Conservation (phyloP, 169 alveolate genomes). For the Babesia gibsoni region DNA sequence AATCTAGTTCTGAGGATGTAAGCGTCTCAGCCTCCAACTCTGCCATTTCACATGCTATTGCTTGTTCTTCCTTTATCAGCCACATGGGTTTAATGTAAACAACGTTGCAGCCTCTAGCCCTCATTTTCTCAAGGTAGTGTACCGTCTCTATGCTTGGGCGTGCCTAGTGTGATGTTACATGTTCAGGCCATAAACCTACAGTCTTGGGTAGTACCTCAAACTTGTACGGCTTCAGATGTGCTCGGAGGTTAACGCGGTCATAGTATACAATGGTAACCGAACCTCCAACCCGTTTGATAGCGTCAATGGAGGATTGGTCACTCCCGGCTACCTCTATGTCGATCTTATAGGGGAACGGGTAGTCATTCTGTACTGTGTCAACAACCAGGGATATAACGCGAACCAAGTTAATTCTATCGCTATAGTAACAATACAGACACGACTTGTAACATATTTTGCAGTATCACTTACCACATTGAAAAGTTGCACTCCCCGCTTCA, state of each 20-base stretch:
- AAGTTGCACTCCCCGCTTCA: slow-evolving; percentile 78
- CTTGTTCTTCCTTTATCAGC: slow-evolving; percentile 80
- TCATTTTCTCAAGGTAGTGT: slow-evolving; percentile 81
- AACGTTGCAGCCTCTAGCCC: slow-evolving; percentile 80
- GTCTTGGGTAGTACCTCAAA: slow-evolving; percentile 81
- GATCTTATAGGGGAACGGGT: slow-evolving; percentile 88
- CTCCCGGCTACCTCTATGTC: slow-evolving; percentile 84
- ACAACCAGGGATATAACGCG: no score
- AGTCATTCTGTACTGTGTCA: slow-evolving; percentile 69
- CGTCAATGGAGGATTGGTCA: slow-evolving; percentile 86
- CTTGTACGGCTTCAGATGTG: slow-evolving; percentile 83
- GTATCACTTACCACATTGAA: slow-evolving; percentile 74
- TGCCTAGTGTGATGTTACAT: slow-evolving; percentile 43
- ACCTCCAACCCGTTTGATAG: slow-evolving; percentile 83
- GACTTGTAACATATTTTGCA: background rate
- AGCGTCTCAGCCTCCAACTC: slow-evolving; percentile 75
- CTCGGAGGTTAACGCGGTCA: slow-evolving; percentile 77
- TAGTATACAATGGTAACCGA: slow-evolving; percentile 80
- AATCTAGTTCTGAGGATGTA: slow-evolving; percentile 20
- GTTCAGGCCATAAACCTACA: slow-evolving; percentile 22
- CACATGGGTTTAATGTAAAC: slow-evolving; percentile 86
- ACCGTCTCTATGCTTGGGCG: slow-evolving; percentile 78
- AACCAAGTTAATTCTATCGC: background rate
- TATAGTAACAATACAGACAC: background rate
- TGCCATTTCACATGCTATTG: slow-evolving; percentile 68